Evolutionary conservation across 345 rosid genomes (phyloP).

Genomic region (Clausena lansium): DNA sequence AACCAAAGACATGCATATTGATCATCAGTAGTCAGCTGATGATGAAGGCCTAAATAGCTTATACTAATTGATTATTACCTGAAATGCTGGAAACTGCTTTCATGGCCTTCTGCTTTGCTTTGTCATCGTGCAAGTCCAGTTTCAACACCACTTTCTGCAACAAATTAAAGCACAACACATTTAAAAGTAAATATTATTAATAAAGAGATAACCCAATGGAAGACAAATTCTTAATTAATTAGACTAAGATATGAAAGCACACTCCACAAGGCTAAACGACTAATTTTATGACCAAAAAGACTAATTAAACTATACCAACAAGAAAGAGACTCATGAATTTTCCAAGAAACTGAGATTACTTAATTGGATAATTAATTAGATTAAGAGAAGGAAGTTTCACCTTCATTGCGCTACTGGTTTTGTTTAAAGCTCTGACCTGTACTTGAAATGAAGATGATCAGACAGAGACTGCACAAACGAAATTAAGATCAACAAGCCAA

Average conservation of each 20-base stretch:
- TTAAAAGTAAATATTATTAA: too few relatives aligned
- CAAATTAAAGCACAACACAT: too few relatives aligned
- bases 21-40: too few relatives aligned
- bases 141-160: slow-evolving; percentile 66
- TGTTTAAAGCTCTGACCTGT: slow-evolving; percentile 11
- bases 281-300: neutral
- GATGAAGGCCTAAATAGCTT: too few relatives aligned
- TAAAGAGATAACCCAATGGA: neutral
- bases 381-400: slow-evolving; percentile 24
- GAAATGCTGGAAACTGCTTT: slow-evolving; percentile 41
- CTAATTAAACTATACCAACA: neutral
- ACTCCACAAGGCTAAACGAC: too few relatives aligned
- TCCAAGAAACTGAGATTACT: neutral
- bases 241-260: too few relatives aligned
- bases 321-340: neutral
- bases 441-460: neutral
- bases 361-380: neutral
- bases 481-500: neutral
- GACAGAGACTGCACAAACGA: neutral
- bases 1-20: too few relatives aligned
- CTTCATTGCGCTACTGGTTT: slow-evolving; percentile 21
- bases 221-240: neutral
- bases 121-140: slow-evolving; percentile 48
- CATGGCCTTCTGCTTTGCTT: slow-evolving; percentile 51
- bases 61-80: slow-evolving; percentile 34